Evolutionary conservation across 768 basidiomycete species (phyloP), one percentile per base, ranked within the genome.

Genomic region (Naganishia onofrii): DNA sequence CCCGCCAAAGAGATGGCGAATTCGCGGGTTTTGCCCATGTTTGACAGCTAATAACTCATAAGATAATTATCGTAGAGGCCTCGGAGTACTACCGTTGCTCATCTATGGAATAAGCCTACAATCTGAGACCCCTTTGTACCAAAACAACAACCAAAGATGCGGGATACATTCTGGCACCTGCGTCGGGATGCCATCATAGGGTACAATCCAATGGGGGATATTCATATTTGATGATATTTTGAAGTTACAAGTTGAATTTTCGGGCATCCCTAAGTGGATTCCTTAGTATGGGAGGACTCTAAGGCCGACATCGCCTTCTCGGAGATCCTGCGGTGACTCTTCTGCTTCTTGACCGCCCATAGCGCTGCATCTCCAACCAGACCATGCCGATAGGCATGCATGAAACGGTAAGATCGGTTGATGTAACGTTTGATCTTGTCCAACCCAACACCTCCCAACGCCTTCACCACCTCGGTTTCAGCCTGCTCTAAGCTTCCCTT

Each of bases 401-500:
- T 76, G 67, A 76, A 79, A 0, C 75, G 52, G 1, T 42, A 32
- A 13, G 80, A 75, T 21, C 74, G 56, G 9, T 70, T 78, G 28
- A 68, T 68, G 44, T 48, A 76, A 75, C 71, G 70, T 3, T 28
- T 64, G 21, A 68, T 72, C 8, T 52, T 72, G 38, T 69, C 64
- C n/a, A 75, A 52, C 9, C 79, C 70, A 0, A 84, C 73, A 2
- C 70, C 31, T 12, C 82, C 78, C 2, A 84, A 66, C 0, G 78
- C 72, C 1, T 23, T 32, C 9, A 79, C 9, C 0, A 80, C 74
- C 74, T 84, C 84, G 7, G 32, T 28, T 57, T 81, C 72, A 60
- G 82, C 81, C 21, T 72, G 81, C 56, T 83, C 80, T 15, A 70
- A 68, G 5, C 75, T 73, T 7, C 81, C 82, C 5, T 70, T 56